Base-by-base conservation (phyloP, 2,329 filamentous ascomycete species). In the Curvularia sp. region DNA sequence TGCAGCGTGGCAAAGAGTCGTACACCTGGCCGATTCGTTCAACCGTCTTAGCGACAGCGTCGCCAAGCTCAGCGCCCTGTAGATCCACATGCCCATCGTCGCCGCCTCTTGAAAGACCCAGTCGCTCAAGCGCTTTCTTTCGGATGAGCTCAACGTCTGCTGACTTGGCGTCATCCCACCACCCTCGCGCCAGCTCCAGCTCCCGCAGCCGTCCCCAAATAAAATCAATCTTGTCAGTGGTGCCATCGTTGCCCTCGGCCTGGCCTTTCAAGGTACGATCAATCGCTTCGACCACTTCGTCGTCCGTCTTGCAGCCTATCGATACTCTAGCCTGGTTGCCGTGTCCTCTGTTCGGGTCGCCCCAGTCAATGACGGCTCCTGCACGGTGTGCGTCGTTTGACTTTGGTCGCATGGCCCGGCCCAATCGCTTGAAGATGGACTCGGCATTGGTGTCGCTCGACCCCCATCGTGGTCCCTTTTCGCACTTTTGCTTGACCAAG, bases 401-500 rank as follows among this genome's bases (percentile, higher is more conserved):
- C 61, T 81, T 81, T 24, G 78, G 75, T 15, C 87, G 82, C 44
- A 88, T 84, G 3, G 84, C 62, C 20, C 81, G 76, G 47, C 70
- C 85, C 4, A 99, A 83, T 9, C 94, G 88, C 66, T 89, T 90
- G 82, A 98, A 99, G 49, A 99, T 87, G 66, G 92, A 94, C 79
- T 99, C 95, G 41, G 88, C 89, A 46, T 88, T 88, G 1, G 88
- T 84, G 43, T 96, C 92, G 49, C 87, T 87, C 0, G 89, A 89
- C 35, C 92, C 95, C 91, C 93, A 99, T 24, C 83, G 79, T 64
- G 90, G 91, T 41, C 95, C 95, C 78, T 91, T 95, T 76, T 98
- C 93, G 75, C 94, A 97, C 77, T 99, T 99, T 73, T 94, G 89
- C 77, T 95, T 96, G 48, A 98, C 88, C 1, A 99, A 88, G 70